Evolutionary conservation across 805 yeast genomes (phyloP), one percentile per base, ranked within the genome.

Genomic region (Candida quercuum): DNA sequence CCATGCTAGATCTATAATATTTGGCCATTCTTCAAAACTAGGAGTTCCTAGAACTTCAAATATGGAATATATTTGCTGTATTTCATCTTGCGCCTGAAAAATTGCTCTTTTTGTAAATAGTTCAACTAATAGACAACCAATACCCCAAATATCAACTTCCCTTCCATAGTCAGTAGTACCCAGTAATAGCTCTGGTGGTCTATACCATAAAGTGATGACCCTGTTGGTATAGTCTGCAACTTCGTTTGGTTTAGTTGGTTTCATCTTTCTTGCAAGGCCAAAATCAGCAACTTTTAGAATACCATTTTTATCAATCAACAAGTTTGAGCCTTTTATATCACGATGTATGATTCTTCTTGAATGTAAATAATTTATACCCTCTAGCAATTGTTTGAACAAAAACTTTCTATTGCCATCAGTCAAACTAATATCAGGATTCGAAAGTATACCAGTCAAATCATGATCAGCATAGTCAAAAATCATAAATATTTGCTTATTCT

Each of bases 91-190:
- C 1, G 96, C 98, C 58, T 82, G 94, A 57, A 93, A 93, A 1
- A 82, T 66, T 0, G 98, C 95, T 23, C 64, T 63, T 46, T 79
- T 74, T 2, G 81, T 74, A 53, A 86, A 87, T 27, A 93, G 59
- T 57, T 93, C 98, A 20, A 87, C 72, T 42, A 93, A 64, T 19
- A 93, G 66, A 63, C 98, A 93, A 3, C 99, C 99, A 43, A 87
- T 80, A 0, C 98, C 96, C 99, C 99, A 93, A 48, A 87, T 79
- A 56, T 93, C 99, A 9, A 93, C 93, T 50, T 86, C 96, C 28
- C 87, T 64, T 0, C 89, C 93, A 60, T 93, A 93, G 41, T 79
- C 81, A 0, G 98, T 89, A 0, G 95, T 79, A 1, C 99, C 99
- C 40, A 93, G 61, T 27, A 93, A 64, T 23, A 93, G 69, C 59